These are phyloP conservation scores for Pythium biforme DNA, from an alignment of 352 stramenopile species.

Conservation along the genomic window DNA sequence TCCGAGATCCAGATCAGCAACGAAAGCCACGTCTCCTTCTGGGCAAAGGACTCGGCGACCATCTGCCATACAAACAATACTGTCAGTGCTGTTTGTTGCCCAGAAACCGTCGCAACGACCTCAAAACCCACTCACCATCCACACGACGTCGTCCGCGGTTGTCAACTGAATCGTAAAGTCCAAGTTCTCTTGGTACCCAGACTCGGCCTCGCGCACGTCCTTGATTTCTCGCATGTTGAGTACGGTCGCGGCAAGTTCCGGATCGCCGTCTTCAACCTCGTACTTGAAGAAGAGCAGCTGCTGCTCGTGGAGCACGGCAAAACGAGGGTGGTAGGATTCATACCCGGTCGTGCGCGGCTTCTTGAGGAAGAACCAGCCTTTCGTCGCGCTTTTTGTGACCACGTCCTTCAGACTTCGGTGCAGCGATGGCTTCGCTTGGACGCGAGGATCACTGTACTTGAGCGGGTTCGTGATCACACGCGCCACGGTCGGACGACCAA, in stretches of 20 bases:
- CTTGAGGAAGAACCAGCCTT: slow-evolving; percentile 87
- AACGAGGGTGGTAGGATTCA: slow-evolving; percentile 79
- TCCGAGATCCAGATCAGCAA: slow-evolving; percentile 83
- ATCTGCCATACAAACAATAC: slow-evolving; percentile 38
- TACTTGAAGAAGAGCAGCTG: slow-evolving; percentile 86
- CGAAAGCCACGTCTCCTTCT: slow-evolving; percentile 88
- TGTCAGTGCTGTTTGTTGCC: not conserved
- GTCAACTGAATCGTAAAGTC: slow-evolving; percentile 87
- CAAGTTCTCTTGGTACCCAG: slow-evolving; percentile 75
- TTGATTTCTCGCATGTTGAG: slow-evolving; percentile 77
- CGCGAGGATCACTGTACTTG: slow-evolving; percentile 70
- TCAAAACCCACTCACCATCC: slow-evolving; percentile 54
- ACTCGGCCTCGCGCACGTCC: slow-evolving; percentile 79
- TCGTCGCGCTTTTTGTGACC: slow-evolving; percentile 53
- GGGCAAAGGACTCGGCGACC: slow-evolving; percentile 71
- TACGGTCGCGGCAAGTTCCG: slow-evolving; percentile 50
- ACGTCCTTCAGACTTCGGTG: slow-evolving; percentile 81
- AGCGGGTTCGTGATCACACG: slow-evolving; percentile 73
- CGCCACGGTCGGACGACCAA: slow-evolving; percentile 57
- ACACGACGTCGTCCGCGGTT: slow-evolving; percentile 65
- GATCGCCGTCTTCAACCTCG: slow-evolving; percentile 69
- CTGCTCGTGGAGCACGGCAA: slow-evolving; percentile 80
- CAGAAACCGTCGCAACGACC: too few species aligned
- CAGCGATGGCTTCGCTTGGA: slow-evolving; percentile 44
- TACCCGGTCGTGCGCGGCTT: slow-evolving; percentile 60